These are phyloP conservation scores for Trametes maxima DNA, from an alignment of 768 basidiomycete genomes.

Conservation along the genomic window DNA sequence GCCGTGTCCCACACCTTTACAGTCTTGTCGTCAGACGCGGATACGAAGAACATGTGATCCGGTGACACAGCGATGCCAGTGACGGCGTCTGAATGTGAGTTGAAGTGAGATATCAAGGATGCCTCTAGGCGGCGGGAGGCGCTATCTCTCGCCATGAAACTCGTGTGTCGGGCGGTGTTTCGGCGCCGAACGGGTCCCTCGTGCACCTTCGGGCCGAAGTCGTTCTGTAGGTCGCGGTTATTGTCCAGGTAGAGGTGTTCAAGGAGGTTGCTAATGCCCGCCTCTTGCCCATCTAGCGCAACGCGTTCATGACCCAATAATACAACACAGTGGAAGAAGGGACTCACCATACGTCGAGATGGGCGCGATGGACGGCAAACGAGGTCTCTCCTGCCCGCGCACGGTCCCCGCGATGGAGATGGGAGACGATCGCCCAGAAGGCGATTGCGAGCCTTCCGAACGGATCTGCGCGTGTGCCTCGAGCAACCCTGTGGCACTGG, in stretches of 20 bases:
- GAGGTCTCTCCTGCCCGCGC: constrained; percentile 49
- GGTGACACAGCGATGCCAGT: constrained; percentile 86
- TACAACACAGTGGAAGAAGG: background rate
- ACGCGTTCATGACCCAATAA: background rate
- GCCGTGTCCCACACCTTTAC: constrained; percentile 93
- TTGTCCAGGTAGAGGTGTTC: constrained; percentile 91
- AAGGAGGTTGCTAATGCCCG: constrained; percentile 83
- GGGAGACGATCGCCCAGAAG: constrained; percentile 81
- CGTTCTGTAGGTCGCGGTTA: constrained; percentile 80
- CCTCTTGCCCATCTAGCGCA: constrained; percentile 80
- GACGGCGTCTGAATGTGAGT: constrained; percentile 79
- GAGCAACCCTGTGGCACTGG: constrained; percentile 80
- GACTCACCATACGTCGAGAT: constrained; percentile 74
- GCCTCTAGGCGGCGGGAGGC: constrained; percentile 66
- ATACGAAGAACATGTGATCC: constrained; percentile 93
- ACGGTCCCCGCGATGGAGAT: constrained; percentile 60
- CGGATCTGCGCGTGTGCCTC: constrained; percentile 74
- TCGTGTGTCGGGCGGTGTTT: constrained; percentile 63
- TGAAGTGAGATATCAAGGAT: constrained; percentile 80
- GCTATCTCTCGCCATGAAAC: constrained; percentile 67
- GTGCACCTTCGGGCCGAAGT: constrained; percentile 89
- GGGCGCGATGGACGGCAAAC: constrained; percentile 54
- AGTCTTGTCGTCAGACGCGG: constrained; percentile 91
- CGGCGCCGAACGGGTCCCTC: constrained; percentile 81
- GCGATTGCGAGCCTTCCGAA: constrained; percentile 65